phyloP scores from a whole-genome alignment of 2,329 filamentous ascomycete species.

The Epichloe gansuensis region DNA sequence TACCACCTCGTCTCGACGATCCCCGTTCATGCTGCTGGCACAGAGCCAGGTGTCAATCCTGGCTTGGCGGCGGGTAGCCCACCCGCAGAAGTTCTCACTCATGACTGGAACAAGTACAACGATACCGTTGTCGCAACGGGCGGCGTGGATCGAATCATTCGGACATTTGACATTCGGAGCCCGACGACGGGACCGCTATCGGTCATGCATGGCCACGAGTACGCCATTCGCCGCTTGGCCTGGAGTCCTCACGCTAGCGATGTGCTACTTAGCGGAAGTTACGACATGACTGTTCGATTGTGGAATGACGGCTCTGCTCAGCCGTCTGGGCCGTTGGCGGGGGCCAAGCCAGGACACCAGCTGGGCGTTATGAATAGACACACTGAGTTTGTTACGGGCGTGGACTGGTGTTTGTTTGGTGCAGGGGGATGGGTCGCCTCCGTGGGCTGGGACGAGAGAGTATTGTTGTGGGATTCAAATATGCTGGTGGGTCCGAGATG shows the following conservation, averaged over 20 bases:
- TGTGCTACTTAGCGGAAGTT: constrained; percentile 76
- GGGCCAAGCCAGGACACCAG: constrained; percentile 49
- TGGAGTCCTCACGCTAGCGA: constrained; percentile 95
- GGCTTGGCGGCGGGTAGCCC: constrained; percentile 29
- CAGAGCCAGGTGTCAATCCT: constrained; percentile 26
- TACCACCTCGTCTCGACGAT: constrained; percentile 79
- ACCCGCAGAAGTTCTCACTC: constrained; percentile 79
- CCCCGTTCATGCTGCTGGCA: constrained; percentile 63
- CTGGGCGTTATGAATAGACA: constrained; percentile 83
- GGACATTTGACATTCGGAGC: constrained; percentile 81
- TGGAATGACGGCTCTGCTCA: constrained; percentile 65
- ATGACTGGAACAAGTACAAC: constrained; percentile 99
- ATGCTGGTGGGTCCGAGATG: constrained; percentile 25
- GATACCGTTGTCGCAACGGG: constrained; percentile 74
- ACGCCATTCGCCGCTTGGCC: constrained; percentile 71
- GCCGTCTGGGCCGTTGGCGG: constrained; percentile 21
- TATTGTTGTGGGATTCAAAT: constrained; percentile 84
- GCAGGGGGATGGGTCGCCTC: constrained; percentile 92
- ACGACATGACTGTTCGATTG: constrained; percentile 93
- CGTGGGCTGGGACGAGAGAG: constrained; percentile 84
- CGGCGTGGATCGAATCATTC: constrained; percentile 76
- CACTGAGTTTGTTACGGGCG: constrained; percentile 90
- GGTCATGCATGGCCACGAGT: constrained; percentile 74
- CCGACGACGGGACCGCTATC: constrained; percentile 60
- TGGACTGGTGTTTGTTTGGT: constrained; percentile 97